A percentile compares a stretch with the other conserved stretches of the same genome.
Evolutionary conservation across 805 yeast species (phyloP).

Genomic region (Cyberlindnera americana): DNA sequence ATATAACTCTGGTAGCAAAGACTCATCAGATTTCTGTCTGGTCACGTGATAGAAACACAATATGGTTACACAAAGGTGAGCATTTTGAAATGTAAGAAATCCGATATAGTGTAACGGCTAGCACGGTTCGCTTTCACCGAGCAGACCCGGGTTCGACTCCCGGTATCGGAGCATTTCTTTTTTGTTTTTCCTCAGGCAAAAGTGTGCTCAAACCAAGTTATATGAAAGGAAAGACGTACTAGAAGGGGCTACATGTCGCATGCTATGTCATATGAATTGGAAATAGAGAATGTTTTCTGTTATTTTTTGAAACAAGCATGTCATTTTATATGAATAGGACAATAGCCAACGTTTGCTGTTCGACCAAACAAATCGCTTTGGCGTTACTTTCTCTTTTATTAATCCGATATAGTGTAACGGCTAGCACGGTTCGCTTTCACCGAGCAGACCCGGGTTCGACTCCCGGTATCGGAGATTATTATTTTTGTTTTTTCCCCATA

Average conservation of each 20-base stretch:
- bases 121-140: conserved; percentile 84
- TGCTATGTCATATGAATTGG: conserved; percentile 1
- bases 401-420: conserved; percentile 82
- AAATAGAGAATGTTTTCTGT: not conserved
- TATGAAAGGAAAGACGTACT: too few relatives aligned
- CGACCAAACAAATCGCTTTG: too few relatives aligned
- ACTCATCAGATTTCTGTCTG: too few relatives aligned
- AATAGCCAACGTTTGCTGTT: too few relatives aligned
- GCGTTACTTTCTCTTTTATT: too few relatives aligned
- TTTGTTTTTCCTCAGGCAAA: not conserved
- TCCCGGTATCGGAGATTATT: conserved; percentile 71
- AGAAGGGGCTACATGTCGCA: not conserved
- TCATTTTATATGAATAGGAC: not conserved
- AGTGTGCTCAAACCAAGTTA: too few relatives aligned
- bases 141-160: conserved; percentile 86
- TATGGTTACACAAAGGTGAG: too few relatives aligned
- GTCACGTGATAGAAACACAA: too few relatives aligned
- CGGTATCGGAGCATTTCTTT: conserved; percentile 61
- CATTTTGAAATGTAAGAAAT: not conserved
- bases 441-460: conserved; percentile 85
- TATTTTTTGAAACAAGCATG: too few relatives aligned
- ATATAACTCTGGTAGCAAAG: too few relatives aligned
- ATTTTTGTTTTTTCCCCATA: conserved; percentile 5
- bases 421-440: conserved; percentile 83
- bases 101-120: conserved; percentile 54